Evolutionary conservation across 352 stramenopile genomes (phyloP), one percentile per base, ranked within the genome.

Genomic region (Phytophthora citrophthora): DNA sequence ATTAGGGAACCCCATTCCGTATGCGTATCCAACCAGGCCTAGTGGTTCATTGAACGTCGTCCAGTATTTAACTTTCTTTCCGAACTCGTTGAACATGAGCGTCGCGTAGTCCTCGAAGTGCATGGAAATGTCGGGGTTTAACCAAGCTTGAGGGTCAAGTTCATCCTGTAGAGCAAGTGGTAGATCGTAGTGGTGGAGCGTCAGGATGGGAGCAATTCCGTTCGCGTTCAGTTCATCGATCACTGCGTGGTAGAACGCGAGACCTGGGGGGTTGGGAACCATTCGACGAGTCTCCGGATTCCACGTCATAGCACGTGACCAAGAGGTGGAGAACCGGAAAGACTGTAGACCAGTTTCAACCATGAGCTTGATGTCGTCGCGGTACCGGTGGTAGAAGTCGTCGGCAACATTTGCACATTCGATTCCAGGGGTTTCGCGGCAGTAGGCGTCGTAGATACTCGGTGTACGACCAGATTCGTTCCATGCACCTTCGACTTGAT

Each of bases 21-120:
- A 98, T 7, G 83, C 94, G 36, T 90, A 76, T n/a, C 93, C 83
- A 10, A 83, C 76, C 12, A 97, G 83, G 1, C 75, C 92, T 70
- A 88, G 95, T 0, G 90, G 76, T 72, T 99, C 96, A 65, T 99
- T 99, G 59, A 99, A 88, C 9, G 95, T 98, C 24, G 97, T 90
- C 95, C 95, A 99, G 52, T 86, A 86, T 59, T 97, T 90, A 6
- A 98, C 92, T 36, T 95, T 81, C 58, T 88, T 76, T 20, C 95
- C 94, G 76, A 98, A 98, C 32, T 80, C 79, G 52, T 97, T 95
- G 26, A 73, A 97, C 78, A 76, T 98, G 61, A 68, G 97, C 51
- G 49, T 64, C 48, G 94, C 88, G 65, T 98, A 99, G 27, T 90
- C 63, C 15, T 81, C 76, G 59, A 96, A 97, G 40, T 84, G 70